A percentile compares a stretch with the other conserved stretches of the same genome.
phyloP scores from a whole-genome alignment of 441 rosid genomes.

The Bruguiera hainesii region DNA sequence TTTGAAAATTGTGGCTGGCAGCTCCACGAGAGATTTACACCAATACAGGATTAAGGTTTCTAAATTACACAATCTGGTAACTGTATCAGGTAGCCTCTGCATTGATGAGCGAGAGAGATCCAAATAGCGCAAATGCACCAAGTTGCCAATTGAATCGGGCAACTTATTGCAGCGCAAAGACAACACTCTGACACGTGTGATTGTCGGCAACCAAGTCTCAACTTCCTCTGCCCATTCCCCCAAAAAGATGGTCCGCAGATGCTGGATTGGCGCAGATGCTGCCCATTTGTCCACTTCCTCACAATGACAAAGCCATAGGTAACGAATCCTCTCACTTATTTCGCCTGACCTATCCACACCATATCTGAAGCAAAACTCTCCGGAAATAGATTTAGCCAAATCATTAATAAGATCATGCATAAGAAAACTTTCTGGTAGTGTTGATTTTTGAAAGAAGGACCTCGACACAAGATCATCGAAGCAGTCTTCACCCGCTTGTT shows the following conservation, averaged over 20 bases:
- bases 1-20: conserved; percentile 27
- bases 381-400: background rate
- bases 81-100: conserved; percentile 19
- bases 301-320: background rate
- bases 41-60: background rate
- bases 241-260: background rate
- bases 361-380: background rate
- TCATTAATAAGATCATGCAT: conserved; percentile 23
- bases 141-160: conserved; percentile 5
- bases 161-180: background rate
- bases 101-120: background rate
- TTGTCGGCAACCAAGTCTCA: conserved; percentile 14
- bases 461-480: conserved; percentile 6
- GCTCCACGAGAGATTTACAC: conserved; percentile 17
- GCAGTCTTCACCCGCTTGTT: background rate
- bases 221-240: background rate
- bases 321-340: background rate
- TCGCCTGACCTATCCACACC: conserved; percentile 1
- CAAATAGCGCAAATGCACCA: conserved; percentile 27
- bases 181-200: conserved; percentile 9
- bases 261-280: background rate
- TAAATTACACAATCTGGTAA: conserved; percentile 21
- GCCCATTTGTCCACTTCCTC: background rate
- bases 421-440: background rate
- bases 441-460: background rate